Conservation (phyloP, 23 red algal genomes). For the Cyanidium caldarium region DNA sequence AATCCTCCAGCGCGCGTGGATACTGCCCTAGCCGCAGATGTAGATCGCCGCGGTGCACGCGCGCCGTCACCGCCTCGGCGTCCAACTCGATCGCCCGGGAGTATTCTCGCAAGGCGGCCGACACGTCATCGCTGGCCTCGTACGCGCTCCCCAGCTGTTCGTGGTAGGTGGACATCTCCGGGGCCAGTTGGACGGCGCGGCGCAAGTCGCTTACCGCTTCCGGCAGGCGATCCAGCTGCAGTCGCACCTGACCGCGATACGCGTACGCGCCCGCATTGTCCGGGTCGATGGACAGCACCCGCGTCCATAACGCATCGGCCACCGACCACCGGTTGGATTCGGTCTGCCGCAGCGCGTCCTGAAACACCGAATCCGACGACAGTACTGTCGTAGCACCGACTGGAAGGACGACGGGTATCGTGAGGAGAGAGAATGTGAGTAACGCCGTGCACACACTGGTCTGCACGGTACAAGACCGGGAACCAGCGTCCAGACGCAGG, state of each 20-base stretch:
- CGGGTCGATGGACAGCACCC: background rate
- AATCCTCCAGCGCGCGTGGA: background rate
- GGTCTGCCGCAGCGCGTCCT: background rate
- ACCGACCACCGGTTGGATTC: background rate
- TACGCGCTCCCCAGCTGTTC: background rate
- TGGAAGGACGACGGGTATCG: no score
- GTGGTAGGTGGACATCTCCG: background rate
- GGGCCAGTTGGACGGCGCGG: background rate
- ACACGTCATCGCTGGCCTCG: background rate
- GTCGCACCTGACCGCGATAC: background rate
- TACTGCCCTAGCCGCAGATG: background rate
- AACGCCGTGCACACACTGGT: no score
- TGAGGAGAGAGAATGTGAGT: no score
- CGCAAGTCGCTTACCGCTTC: background rate
- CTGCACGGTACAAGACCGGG: no score
- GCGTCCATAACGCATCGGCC: background rate
- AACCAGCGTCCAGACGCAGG: no score
- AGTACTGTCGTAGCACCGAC: no score
- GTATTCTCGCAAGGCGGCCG: background rate
- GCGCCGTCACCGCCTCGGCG: background rate
- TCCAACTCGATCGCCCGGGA: background rate
- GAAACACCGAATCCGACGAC: no score
- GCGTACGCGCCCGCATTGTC: background rate
- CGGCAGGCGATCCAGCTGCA: background rate
- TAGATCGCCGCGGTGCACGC: background rate